Conservation (phyloP, 164 flowering plant genomes). For the Buxus sempervirens region DNA sequence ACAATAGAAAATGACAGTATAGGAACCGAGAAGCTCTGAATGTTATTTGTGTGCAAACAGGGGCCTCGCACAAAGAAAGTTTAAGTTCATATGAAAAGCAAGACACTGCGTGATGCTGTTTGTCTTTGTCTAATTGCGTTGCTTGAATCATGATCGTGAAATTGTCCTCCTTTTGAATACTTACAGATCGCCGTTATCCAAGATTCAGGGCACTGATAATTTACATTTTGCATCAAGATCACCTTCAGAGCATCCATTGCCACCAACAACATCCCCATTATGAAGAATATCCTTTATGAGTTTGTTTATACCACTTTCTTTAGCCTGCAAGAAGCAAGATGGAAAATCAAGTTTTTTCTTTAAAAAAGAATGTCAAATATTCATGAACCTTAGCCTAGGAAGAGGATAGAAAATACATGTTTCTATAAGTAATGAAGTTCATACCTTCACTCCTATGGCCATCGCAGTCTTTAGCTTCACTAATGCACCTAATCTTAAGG, state of each 20-base stretch:
- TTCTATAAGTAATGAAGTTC: background rate
- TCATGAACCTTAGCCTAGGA: no score
- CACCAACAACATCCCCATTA: background rate
- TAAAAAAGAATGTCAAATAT: no score
- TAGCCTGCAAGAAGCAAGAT: slow-evolving; percentile 32
- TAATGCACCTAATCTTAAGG: slow-evolving; percentile 71
- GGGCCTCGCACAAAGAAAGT: no score
- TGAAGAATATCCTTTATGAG: slow-evolving; percentile 37
- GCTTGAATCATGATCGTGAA: no score
- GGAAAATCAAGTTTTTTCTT: no score
- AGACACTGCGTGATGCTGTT: no score
- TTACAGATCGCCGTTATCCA: background rate
- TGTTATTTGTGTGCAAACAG: no score
- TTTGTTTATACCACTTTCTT: slow-evolving; percentile 53
- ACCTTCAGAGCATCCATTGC: slow-evolving; percentile 1
- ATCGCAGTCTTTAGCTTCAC: slow-evolving; percentile 78
- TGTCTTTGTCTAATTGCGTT: no score
- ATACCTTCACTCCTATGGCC: slow-evolving; percentile 81
- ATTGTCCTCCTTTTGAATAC: background rate
- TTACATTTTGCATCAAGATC: background rate
- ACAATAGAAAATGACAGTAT: no score
- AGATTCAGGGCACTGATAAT: background rate
- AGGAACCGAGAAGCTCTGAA: no score
- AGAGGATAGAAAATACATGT: no score
- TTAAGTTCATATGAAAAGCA: no score